Conservation (phyloP, 306 rosid genomes). For the Citrullus amarus region DNA sequence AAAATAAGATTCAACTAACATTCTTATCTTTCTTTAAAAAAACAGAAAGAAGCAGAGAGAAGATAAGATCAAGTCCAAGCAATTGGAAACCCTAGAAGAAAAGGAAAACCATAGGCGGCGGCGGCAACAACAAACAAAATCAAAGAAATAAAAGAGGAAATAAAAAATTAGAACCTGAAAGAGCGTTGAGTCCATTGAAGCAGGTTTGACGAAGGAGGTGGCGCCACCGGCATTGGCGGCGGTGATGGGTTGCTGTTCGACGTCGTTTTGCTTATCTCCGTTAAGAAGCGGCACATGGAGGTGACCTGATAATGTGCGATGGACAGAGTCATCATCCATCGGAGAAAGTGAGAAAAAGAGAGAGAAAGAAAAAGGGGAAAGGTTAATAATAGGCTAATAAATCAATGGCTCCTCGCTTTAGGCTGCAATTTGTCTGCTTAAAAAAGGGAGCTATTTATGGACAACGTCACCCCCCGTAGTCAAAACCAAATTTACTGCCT, state of each 20-base stretch:
- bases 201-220: background rate
- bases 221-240: background rate
- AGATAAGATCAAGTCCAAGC: background rate
- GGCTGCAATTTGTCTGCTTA: background rate
- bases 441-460: background rate
- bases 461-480: background rate
- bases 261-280: background rate
- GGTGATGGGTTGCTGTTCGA: background rate
- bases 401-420: background rate
- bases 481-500: background rate
- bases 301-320: background rate
- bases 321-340: background rate
- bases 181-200: conserved; percentile 3
- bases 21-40: no score
- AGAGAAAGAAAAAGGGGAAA: background rate
- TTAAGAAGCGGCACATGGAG: background rate
- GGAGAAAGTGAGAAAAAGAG: background rate
- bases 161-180: background rate
- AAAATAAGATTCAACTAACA: no score
- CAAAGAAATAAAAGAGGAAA: background rate
- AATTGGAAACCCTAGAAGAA: background rate
- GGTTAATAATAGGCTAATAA: background rate
- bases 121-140: background rate
- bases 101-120: background rate
- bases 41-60: background rate